A percentile compares a stretch with the other conserved stretches of the same genome.
Evolutionary conservation across 352 stramenopile genomes (phyloP).

Genomic region (Pythium diclinum): DNA sequence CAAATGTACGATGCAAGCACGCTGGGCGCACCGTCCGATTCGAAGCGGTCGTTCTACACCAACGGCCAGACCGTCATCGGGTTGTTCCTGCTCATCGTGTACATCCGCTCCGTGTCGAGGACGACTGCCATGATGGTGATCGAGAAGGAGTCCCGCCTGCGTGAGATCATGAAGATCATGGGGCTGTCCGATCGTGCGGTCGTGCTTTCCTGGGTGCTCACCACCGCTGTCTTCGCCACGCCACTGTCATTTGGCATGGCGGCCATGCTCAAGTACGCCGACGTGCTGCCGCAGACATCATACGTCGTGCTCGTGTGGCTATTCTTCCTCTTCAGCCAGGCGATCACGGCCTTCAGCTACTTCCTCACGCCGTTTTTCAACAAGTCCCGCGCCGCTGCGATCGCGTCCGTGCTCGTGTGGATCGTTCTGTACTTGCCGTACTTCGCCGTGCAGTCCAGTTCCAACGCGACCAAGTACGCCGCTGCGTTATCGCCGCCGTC

Average conservation of each 20-base stretch:
- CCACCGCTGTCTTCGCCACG: constrained; percentile 44
- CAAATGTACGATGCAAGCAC: too few relatives aligned
- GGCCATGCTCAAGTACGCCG: constrained; percentile 16
- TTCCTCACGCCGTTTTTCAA: constrained; percentile 84
- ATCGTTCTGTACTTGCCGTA: constrained; percentile 86
- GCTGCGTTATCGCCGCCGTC: constrained; percentile 52
- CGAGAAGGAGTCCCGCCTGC: constrained; percentile 90
- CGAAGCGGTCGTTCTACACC: constrained; percentile 31
- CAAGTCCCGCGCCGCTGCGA: constrained; percentile 49
- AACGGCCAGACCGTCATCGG: constrained; percentile 32
- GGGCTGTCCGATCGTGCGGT: constrained; percentile 79
- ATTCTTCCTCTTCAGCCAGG: constrained; percentile 76
- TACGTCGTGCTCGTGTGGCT: constrained; percentile 47
- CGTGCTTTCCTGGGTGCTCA: constrained; percentile 76
- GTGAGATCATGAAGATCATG: constrained; percentile 93
- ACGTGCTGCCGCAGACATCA: constrained; percentile 55
- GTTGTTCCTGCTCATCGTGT: constrained; percentile 31
- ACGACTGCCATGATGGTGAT: constrained; percentile 64
- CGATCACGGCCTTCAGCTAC: constrained; percentile 58
- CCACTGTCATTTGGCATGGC: background rate
- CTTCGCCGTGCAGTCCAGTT: constrained; percentile 47
- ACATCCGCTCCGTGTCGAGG: constrained; percentile 46
- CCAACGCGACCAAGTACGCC: constrained; percentile 42
- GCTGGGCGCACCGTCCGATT: background rate
- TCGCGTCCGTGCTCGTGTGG: constrained; percentile 67